Percentiles rank a stretch among this genome's conserved stretches.
Evolutionary conservation across 345 rosid species (phyloP).

Genomic region (Sapria himalayana): DNA sequence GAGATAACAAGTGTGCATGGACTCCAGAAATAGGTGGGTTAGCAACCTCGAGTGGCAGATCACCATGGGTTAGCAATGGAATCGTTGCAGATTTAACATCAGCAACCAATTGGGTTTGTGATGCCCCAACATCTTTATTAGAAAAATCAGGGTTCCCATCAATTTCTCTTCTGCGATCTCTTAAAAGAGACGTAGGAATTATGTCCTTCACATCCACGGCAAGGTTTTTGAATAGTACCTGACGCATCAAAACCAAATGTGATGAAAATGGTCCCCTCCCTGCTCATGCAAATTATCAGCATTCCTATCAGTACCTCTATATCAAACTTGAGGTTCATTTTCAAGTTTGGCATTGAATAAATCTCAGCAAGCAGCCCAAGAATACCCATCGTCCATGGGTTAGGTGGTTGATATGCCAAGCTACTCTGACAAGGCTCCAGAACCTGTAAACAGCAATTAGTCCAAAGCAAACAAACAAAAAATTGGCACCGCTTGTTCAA

Average conservation of each 20-base stretch:
- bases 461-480: conserved; percentile 4
- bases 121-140: conserved; percentile 57
- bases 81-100: conserved; percentile 54
- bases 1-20: conserved; percentile 47
- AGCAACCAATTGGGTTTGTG: conserved; percentile 48
- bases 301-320: conserved; percentile 79
- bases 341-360: conserved; percentile 86
- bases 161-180: conserved; percentile 75
- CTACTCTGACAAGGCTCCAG: conserved; percentile 91
- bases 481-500: background rate
- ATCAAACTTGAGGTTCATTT: conserved; percentile 97
- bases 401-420: conserved; percentile 90
- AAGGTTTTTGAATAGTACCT: conserved; percentile 86
- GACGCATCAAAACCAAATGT: conserved; percentile 1
- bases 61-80: conserved; percentile 46
- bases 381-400: conserved; percentile 98
- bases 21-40: conserved; percentile 45
- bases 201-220: conserved; percentile 82
- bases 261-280: too few relatives aligned
- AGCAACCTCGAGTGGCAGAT: conserved; percentile 45
- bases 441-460: conserved; percentile 24
- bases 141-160: conserved; percentile 98
- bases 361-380: conserved; percentile 86
- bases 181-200: conserved; percentile 68
- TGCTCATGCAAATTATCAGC: too few relatives aligned